Base-by-base conservation (phyloP, 140 eudicot species). In the Ambrosia hybrid region DNA sequence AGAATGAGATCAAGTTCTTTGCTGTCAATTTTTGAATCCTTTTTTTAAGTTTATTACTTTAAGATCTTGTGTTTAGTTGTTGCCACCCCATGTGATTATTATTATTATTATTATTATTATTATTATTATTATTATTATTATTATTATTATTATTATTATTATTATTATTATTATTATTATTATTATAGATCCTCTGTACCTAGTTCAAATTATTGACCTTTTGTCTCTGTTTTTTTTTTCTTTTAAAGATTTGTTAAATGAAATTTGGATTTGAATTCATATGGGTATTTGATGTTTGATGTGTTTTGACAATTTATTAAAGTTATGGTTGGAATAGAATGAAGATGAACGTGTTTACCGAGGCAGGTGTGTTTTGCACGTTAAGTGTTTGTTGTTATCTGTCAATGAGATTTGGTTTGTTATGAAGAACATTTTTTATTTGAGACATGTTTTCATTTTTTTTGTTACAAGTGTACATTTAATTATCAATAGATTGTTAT, bases 321-420 rank as follows among this genome's bases (percentile, higher is more conserved):
- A 45, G 64, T 75, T 64, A 13, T 26, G 4, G 70, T 36, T 45
- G 38, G 5, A n/a, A 13, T 52, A 43, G 62, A 64, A 67, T 57
- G 73, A 43, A 68, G 75, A 80, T 58, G 41, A 58, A 75, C 49
- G 80, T 57, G 68, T 46, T 60, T 66, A 57, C 9, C 75, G 48
- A 65, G 39, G 41, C 34, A 72, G 71, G 55, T 78, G 74, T 72
- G 69, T 65, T 81, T 83, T 83, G 87, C 80, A 72, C 66, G 74
- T 68, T 17, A 80, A 70, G 88, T 80, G 79, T 73, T 81, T 68
- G 81, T 49, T 46, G 21, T 49, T 71, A 62, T 69, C 69, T 51
- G 59, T 75, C 34, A 80, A 73, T 64, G 75, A 43, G 74, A 59
- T 73, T 51, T 21, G 30, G 30, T 21, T 21, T 21, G 30, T 21